Evolutionary conservation across 2,329 filamentous ascomycete species (phyloP), one percentile per base, ranked within the genome.

Genomic region (Diaporthe citri): DNA sequence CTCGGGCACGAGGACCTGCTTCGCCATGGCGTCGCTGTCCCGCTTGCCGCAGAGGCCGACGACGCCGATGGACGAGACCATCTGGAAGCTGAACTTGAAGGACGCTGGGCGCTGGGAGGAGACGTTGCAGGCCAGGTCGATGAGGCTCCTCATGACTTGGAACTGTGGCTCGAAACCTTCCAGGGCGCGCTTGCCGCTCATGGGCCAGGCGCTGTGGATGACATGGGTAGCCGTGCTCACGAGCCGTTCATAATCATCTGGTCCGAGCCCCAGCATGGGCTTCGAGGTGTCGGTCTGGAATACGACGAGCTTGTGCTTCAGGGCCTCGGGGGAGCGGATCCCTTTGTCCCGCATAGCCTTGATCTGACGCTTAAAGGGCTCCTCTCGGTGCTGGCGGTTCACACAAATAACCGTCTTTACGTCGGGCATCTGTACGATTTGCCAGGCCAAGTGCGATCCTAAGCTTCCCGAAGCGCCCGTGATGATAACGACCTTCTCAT

Each of bases 181-280:
- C 0, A 88, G 5, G 0, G 84, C 78, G 4, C 86, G 81, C 66
- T 81, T 87, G 12, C 78, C 79, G 71, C 81, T 86, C 87, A 89
- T 89, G 0, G 84, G 85, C 87, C 87, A 90, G 0, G 87, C 88
- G 66, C 86, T 88, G 41, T 64, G 60, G 17, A 64, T 34, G 28
- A 71, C 13, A 20, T 70, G 66, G 10, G 66, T 70, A 15, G 9
- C 66, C 10, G 34, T 15, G 3, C 41, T n/a, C 0, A 81, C 77
- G 0, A 90, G 82, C 0, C 64, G 36, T 2, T 79, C 48, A 76
- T 90, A 89, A 0, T 83, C 59, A 0, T 72, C 22, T 0, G 80
- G 31, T 0, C 39, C 31, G n/a, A 91, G 81, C 0, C 88, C 88
- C 0, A 90, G 82, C 7, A 78, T 73, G 0, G 83, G 80, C 52